Evolutionary conservation across 164 flowering plant species (phyloP).

Genomic region (Stephania japonica): DNA sequence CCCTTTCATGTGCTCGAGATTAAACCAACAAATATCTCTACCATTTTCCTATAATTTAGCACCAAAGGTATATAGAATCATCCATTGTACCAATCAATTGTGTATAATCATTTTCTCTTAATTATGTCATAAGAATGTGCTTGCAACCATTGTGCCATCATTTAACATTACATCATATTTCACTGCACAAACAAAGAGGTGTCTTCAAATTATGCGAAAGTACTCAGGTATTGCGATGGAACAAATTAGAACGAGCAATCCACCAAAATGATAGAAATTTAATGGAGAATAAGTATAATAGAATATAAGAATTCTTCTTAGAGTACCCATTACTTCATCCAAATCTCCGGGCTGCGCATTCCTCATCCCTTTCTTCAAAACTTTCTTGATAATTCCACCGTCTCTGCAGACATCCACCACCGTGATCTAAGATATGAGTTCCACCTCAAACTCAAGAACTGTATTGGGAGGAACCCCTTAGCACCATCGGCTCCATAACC

Average conservation of each 20-base stretch:
- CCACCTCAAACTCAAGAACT: slow-evolving; percentile 45
- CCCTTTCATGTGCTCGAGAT: no score
- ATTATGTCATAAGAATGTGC: no score
- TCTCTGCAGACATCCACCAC: slow-evolving; percentile 63
- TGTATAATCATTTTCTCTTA: no score
- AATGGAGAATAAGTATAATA: neutral
- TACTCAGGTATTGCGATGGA: neutral
- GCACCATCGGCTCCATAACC: slow-evolving; percentile 34
- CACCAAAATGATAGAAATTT: neutral
- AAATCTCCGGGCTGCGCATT: slow-evolving; percentile 47
- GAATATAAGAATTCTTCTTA: neutral
- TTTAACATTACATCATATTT: slow-evolving; percentile 38
- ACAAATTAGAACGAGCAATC: neutral
- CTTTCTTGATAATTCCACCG: slow-evolving; percentile 66
- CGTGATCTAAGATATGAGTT: slow-evolving; percentile 58
- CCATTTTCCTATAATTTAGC: no score
- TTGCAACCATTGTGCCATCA: slow-evolving; percentile 53
- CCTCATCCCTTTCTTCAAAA: slow-evolving; percentile 39
- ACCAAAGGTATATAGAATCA: no score
- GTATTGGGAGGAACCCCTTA: slow-evolving; percentile 36
- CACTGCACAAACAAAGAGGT: slow-evolving; percentile 33
- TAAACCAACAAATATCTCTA: no score
- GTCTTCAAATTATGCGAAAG: neutral
- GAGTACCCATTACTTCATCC: slow-evolving; percentile 70
- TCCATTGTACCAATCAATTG: no score